These are phyloP conservation scores for Coemansia guatemalensis DNA, from an alignment of 192 early-diverging fungal species.

Conservation along the genomic window DNA sequence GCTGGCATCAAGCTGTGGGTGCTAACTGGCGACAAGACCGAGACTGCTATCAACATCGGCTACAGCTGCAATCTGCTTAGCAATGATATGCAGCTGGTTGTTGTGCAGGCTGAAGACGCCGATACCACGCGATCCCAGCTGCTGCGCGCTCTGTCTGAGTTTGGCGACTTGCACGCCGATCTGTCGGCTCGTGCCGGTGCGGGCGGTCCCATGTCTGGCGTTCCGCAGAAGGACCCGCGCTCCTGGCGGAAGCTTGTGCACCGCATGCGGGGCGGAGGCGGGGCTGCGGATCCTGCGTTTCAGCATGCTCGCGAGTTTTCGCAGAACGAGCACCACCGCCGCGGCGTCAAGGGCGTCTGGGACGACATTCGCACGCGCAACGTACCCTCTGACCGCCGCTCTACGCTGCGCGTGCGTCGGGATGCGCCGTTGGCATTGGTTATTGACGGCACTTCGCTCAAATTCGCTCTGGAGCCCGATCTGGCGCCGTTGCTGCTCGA, in stretches of 20 bases:
- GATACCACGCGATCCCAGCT: slow-evolving; percentile 66
- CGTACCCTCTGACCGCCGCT: slow-evolving; percentile 20
- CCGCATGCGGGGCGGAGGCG: slow-evolving; percentile 11
- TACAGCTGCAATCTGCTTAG: slow-evolving; percentile 89
- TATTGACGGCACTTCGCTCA: slow-evolving; percentile 91
- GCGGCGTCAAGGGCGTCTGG: slow-evolving; percentile 49
- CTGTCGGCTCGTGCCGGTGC: slow-evolving; percentile 43
- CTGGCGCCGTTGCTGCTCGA: slow-evolving; percentile 63
- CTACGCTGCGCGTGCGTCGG: slow-evolving; percentile 20
- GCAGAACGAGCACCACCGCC: slow-evolving; percentile 31
- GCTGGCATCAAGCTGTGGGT: slow-evolving; percentile 98
- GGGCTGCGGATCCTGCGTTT: slow-evolving; percentile 24
- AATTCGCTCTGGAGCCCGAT: slow-evolving; percentile 67
- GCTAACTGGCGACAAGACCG: slow-evolving; percentile 95
- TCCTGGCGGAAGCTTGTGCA: slow-evolving; percentile 43
- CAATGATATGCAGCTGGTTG: slow-evolving; percentile 78
- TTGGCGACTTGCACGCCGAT: slow-evolving; percentile 54
- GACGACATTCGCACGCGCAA: slow-evolving; percentile 53
- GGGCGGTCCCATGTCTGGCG: slow-evolving; percentile 39
- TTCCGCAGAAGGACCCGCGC: slow-evolving; percentile 23
- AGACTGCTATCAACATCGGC: slow-evolving; percentile 98
- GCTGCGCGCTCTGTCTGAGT: slow-evolving; percentile 62
- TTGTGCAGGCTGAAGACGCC: slow-evolving; percentile 63
- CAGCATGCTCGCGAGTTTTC: slow-evolving; percentile 32
- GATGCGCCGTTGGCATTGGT: slow-evolving; percentile 66